Conservation (phyloP, 257 asterid species). For the Solanum tarapatanum region DNA sequence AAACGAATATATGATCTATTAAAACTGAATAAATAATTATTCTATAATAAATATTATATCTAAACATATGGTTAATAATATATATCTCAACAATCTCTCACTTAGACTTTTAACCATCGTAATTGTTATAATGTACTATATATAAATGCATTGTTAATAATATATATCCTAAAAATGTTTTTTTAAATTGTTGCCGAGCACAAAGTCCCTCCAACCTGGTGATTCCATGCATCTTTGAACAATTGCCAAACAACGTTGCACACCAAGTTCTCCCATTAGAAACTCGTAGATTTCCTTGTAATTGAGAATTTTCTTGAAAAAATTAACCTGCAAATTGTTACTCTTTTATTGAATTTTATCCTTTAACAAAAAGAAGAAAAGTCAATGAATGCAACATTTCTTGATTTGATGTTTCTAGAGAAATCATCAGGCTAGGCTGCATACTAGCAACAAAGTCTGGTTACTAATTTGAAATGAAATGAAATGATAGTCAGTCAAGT, state of each 20-base stretch:
- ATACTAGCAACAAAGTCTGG: not conserved
- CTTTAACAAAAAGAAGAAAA: not conserved
- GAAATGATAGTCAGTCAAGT: too few species aligned
- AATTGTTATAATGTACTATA: too few species aligned
- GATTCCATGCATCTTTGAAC: not conserved
- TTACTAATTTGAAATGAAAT: not conserved
- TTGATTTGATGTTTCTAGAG: not conserved
- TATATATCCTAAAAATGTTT: too few species aligned
- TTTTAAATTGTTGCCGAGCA: too few species aligned
- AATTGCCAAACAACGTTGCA: not conserved
- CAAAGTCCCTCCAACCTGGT: too few species aligned
- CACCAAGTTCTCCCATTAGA: not conserved
- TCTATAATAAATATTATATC: too few species aligned
- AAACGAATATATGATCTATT: too few species aligned
- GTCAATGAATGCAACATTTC: not conserved
- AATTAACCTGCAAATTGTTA: not conserved
- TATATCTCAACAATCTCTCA: too few species aligned
- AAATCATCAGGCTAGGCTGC: not conserved
- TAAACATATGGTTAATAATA: too few species aligned
- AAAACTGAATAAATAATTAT: too few species aligned
- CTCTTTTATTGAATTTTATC: not conserved
- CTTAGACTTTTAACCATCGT: too few species aligned
- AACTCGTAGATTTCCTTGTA: not conserved
- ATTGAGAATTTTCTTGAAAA: not conserved
- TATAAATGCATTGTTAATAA: too few species aligned